phyloP scores from a whole-genome alignment of 306 rosid genomes.

The Vigna unguiculata region DNA sequence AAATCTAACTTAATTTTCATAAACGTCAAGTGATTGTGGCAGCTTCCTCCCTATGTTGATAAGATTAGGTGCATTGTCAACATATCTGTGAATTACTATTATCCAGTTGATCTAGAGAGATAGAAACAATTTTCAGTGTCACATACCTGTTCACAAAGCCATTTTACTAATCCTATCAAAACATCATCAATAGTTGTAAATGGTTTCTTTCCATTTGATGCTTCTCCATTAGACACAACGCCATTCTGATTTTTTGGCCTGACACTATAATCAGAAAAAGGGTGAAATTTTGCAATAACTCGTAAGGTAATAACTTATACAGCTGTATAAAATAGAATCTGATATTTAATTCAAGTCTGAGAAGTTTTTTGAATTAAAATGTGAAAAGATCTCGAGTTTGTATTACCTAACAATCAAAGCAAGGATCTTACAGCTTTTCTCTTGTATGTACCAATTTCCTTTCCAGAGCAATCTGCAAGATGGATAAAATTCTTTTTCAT shows the following conservation, averaged over 20 bases:
- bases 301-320: constrained; percentile 26
- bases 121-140: constrained; percentile 32
- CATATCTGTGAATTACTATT: constrained; percentile 24
- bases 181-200: constrained; percentile 78
- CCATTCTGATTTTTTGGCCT: constrained; percentile 75
- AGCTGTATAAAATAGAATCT: constrained; percentile 26
- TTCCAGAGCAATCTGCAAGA: constrained; percentile 94
- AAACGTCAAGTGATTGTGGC: constrained; percentile 16
- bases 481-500: constrained; percentile 23
- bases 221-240: constrained; percentile 64
- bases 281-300: constrained; percentile 30
- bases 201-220: constrained; percentile 74
- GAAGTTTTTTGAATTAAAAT: constrained; percentile 28
- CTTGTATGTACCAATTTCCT: constrained; percentile 96
- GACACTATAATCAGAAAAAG: constrained; percentile 60
- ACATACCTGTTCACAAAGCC: constrained; percentile 98
- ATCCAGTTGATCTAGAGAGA: constrained; percentile 1
- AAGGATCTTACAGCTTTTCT: constrained; percentile 97
- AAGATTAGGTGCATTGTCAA: constrained; percentile 8
- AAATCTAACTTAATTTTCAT: constrained; percentile 28
- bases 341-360: constrained; percentile 29
- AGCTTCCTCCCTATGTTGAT: constrained; percentile 29
- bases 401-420: constrained; percentile 81
- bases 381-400: constrained; percentile 21
- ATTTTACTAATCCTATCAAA: constrained; percentile 86